Percentiles rank a stretch among this genome's conserved stretches.
These are phyloP conservation scores for Sporothrix curviconia DNA, from an alignment of 2,329 filamentous ascomycete species.

Conservation along the genomic window DNA sequence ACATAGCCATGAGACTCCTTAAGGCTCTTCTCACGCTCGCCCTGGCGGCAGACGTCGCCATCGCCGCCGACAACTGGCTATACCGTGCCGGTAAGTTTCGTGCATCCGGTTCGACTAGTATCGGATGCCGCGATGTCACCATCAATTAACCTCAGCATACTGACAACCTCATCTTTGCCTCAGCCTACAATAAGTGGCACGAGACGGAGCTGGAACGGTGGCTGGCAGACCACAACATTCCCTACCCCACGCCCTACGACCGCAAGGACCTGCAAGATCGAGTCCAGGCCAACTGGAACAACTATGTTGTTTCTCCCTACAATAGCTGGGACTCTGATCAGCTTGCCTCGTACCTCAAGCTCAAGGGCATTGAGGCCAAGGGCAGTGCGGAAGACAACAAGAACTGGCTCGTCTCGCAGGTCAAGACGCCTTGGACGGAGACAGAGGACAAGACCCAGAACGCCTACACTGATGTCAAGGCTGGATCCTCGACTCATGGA, in stretches of 20 bases:
- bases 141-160: no score
- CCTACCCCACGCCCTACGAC: conserved; percentile 83
- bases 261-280: conserved; percentile 89
- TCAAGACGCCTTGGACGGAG: conserved; percentile 71
- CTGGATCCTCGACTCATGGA: conserved; percentile 95
- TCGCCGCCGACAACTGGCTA: conserved; percentile 79
- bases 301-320: conserved; percentile 68
- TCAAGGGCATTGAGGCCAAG: conserved; percentile 65
- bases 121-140: no score
- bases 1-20: conserved; percentile 66
- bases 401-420: conserved; percentile 60
- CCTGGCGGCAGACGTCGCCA: conserved; percentile 62
- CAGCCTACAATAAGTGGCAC: conserved; percentile 98
- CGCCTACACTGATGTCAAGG: conserved; percentile 65
- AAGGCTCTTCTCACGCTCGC: conserved; percentile 62
- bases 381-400: conserved; percentile 60
- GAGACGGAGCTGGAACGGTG: conserved; percentile 95
- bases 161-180: no score
- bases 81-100: conserved; percentile 66
- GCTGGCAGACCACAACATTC: conserved; percentile 86
- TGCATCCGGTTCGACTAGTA: no score
- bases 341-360: conserved; percentile 59
- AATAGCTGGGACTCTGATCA: conserved; percentile 67
- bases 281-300: conserved; percentile 86
- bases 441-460: conserved; percentile 69